Conservation (phyloP, 768 basidiomycete species). For the Lentinula guzmanii region DNA sequence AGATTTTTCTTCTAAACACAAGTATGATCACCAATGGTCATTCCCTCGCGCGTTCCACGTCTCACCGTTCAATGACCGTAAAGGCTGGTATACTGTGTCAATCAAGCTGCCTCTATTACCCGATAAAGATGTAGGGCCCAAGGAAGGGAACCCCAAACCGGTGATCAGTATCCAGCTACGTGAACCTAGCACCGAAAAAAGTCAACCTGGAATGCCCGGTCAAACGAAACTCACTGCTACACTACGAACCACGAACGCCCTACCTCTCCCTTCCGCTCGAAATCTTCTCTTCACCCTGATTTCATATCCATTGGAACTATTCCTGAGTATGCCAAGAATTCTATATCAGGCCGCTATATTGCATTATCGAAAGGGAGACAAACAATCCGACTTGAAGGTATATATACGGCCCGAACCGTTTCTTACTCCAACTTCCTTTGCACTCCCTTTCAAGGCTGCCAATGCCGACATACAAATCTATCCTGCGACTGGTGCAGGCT, state of each 20-base stretch:
- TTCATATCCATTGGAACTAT: slow-evolving; percentile 43
- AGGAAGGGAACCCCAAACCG: slow-evolving; percentile 17
- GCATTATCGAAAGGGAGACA: slow-evolving; percentile 33
- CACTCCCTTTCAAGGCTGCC: not conserved
- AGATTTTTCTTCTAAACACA: slow-evolving; percentile 25
- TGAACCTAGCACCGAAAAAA: not conserved
- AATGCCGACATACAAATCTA: not conserved
- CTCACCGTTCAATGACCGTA: slow-evolving; percentile 70
- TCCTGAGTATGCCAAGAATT: slow-evolving; percentile 56
- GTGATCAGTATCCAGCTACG: slow-evolving; percentile 36
- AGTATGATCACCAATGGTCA: slow-evolving; percentile 60
- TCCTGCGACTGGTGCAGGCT: not conserved
- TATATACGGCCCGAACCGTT: slow-evolving; percentile 55
- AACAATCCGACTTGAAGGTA: slow-evolving; percentile 33
- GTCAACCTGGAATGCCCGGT: slow-evolving; percentile 10
- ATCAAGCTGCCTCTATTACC: slow-evolving; percentile 39
- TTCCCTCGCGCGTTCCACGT: slow-evolving; percentile 68
- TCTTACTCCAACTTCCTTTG: not conserved
- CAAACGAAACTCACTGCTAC: slow-evolving; percentile 49
- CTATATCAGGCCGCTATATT: slow-evolving; percentile 53
- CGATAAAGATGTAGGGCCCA: slow-evolving; percentile 15
- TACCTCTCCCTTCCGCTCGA: slow-evolving; percentile 28
- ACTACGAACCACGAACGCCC: slow-evolving; percentile 28
- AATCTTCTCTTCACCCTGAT: slow-evolving; percentile 31
- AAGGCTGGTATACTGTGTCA: slow-evolving; percentile 57